phyloP scores from a whole-genome alignment of 306 rosid species.

The Elaeagnus macrophylla region DNA sequence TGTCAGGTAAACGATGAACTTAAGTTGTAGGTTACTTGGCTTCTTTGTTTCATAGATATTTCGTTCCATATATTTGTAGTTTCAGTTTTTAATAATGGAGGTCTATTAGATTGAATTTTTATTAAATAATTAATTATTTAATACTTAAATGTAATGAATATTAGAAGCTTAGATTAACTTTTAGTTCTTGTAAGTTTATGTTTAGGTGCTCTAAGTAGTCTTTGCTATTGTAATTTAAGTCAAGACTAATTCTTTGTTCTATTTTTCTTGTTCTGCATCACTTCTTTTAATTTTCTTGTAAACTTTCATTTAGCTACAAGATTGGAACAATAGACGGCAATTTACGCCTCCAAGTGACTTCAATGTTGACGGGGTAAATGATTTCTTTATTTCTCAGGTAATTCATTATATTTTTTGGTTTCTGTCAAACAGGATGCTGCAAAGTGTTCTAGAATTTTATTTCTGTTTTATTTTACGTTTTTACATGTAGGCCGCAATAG shows the following conservation, averaged over 20 bases:
- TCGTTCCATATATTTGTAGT: conserved; percentile 12
- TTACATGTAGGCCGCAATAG: conserved; percentile 53
- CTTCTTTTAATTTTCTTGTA: conserved; percentile 2
- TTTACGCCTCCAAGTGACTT: conserved; percentile 79
- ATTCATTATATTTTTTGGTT: conserved; percentile 14
- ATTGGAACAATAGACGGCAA: conserved; percentile 92
- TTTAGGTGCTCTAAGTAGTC: too few relatives aligned
- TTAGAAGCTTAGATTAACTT: too few relatives aligned
- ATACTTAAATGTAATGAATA: too few relatives aligned
- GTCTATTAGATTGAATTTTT: too few relatives aligned
- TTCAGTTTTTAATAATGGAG: too few relatives aligned
- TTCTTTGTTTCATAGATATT: conserved; percentile 12
- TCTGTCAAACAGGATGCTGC: conserved; percentile 4
- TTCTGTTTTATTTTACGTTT: conserved; percentile 7
- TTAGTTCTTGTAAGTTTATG: too few relatives aligned
- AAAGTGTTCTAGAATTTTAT: conserved; percentile 1
- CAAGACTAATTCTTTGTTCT: too few relatives aligned
- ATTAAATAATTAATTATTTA: too few relatives aligned
- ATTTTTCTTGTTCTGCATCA: not conserved
- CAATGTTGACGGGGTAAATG: conserved; percentile 96
- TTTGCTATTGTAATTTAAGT: too few relatives aligned
- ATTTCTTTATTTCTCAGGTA: conserved; percentile 95
- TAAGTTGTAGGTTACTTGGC: conserved; percentile 5
- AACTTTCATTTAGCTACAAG: conserved; percentile 67
- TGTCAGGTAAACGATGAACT: conserved; percentile 58